phyloP scores from a whole-genome alignment of 495 filamentous ascomycete species.

The Penicillium desertorum region DNA sequence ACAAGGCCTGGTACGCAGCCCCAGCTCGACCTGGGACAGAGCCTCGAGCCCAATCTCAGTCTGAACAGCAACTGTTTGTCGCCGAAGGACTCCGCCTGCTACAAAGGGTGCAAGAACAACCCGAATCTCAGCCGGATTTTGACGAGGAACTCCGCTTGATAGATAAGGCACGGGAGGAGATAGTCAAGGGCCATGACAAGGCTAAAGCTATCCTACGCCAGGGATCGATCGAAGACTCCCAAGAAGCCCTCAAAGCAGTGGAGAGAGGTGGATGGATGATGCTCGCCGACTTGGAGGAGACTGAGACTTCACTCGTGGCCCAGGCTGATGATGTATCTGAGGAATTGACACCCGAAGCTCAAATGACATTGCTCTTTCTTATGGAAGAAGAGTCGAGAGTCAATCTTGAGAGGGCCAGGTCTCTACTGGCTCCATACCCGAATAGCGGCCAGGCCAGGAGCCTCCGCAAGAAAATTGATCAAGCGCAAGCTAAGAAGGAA shows the following conservation, averaged over 20 bases:
- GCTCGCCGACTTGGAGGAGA: background rate
- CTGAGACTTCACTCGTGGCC: background rate
- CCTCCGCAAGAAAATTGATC: background rate
- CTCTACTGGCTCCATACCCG: background rate
- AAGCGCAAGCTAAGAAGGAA: background rate
- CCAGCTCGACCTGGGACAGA: background rate
- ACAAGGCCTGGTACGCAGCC: background rate
- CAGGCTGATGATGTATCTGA: background rate
- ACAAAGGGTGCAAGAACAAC: too few relatives aligned
- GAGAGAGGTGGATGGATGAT: background rate
- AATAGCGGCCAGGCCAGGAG: background rate
- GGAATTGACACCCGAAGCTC: background rate
- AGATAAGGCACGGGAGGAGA: background rate
- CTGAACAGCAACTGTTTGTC: too few relatives aligned
- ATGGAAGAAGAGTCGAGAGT: background rate
- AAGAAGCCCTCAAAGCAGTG: background rate
- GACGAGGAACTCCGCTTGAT: background rate
- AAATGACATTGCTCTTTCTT: background rate
- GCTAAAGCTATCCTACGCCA: background rate
- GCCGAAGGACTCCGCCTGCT: too few relatives aligned
- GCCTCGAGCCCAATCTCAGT: background rate
- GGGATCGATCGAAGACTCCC: background rate
- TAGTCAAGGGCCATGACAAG: background rate
- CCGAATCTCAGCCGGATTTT: background rate
- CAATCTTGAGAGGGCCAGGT: accelerated